These are phyloP conservation scores for Euphorbia corollata DNA, from an alignment of 441 rosid genomes.

Conservation along the genomic window DNA sequence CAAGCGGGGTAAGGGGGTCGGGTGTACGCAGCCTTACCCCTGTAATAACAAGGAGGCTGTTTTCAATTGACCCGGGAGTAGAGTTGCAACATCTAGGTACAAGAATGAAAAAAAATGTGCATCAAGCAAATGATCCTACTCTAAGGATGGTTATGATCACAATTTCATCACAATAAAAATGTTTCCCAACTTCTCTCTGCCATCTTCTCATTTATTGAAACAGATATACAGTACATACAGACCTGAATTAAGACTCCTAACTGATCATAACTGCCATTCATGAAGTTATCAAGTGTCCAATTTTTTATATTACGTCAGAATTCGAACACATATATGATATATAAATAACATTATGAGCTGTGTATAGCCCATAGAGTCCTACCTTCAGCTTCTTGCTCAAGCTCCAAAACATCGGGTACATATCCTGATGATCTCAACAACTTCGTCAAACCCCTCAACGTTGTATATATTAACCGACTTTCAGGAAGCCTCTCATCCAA, in stretches of 20 bases:
- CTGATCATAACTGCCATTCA: not conserved
- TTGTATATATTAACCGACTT: constrained; percentile 34
- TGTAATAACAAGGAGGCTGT: no score
- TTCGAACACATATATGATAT: not conserved
- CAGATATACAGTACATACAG: not conserved
- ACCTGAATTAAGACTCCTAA: not conserved
- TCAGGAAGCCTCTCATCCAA: constrained; percentile 48
- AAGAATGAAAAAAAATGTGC: no score
- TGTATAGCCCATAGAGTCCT: no score
- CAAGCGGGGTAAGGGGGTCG: no score
- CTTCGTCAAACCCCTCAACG: constrained; percentile 39
- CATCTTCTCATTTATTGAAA: not conserved
- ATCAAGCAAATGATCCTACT: no score
- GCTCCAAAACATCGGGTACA: constrained; percentile 22
- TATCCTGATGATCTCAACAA: constrained; percentile 26
- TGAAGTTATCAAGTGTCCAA: not conserved
- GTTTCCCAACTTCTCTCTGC: not conserved
- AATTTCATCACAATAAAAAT: no score
- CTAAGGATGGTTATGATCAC: no score
- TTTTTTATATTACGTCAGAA: not conserved
- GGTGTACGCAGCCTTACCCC: no score
- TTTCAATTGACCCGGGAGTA: no score
- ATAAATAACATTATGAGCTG: no score
- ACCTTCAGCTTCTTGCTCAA: constrained; percentile 19
- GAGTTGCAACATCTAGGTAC: no score